Percentiles rank a stretch among this genome's conserved stretches.
phyloP scores from a whole-genome alignment of 2,329 filamentous ascomycete species.

The Exophiala sp. region DNA sequence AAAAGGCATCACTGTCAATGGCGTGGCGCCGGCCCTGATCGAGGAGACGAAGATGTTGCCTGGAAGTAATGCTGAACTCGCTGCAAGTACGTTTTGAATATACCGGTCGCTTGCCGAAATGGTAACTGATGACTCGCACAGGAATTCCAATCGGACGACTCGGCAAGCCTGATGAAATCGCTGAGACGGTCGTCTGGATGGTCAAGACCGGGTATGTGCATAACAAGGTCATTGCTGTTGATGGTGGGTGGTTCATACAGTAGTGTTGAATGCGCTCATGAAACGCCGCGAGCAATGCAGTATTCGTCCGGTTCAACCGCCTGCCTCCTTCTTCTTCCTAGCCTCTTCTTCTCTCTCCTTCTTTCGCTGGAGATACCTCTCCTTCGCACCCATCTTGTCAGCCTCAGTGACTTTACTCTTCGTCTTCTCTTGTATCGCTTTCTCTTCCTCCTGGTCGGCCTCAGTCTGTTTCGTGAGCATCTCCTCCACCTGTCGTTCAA shows the following conservation, averaged over 20 bases:
- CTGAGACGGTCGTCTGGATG: conserved; percentile 48
- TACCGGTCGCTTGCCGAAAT: conserved; percentile 2
- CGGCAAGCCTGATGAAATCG: conserved; percentile 46
- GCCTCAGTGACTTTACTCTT: conserved; percentile 57
- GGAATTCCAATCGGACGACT: conserved; percentile 45
- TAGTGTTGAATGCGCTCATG: conserved; percentile 5
- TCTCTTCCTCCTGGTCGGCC: conserved; percentile 54
- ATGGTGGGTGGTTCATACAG: conserved; percentile 39
- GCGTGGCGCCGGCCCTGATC: conserved; percentile 48
- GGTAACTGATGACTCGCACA: conserved; percentile 9
- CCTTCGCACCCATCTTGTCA: conserved; percentile 59
- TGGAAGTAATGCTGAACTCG: conserved; percentile 32
- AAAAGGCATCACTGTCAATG: conserved; percentile 48
- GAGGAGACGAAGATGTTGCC: conserved; percentile 46
- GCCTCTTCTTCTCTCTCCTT: conserved; percentile 46
- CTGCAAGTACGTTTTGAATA: conserved; percentile 11
- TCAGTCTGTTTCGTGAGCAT: conserved; percentile 54
- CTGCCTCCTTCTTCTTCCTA: conserved; percentile 22
- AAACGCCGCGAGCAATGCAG: background rate
- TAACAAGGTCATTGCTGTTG: conserved; percentile 44
- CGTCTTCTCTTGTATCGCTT: conserved; percentile 52
- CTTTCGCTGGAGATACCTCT: conserved; percentile 60
- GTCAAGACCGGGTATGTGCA: conserved; percentile 46
- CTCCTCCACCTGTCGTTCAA: conserved; percentile 58
- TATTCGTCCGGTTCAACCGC: conserved; percentile 6